phyloP scores from a whole-genome alignment of 2,329 filamentous ascomycete species.

The Penicillium sp. region DNA sequence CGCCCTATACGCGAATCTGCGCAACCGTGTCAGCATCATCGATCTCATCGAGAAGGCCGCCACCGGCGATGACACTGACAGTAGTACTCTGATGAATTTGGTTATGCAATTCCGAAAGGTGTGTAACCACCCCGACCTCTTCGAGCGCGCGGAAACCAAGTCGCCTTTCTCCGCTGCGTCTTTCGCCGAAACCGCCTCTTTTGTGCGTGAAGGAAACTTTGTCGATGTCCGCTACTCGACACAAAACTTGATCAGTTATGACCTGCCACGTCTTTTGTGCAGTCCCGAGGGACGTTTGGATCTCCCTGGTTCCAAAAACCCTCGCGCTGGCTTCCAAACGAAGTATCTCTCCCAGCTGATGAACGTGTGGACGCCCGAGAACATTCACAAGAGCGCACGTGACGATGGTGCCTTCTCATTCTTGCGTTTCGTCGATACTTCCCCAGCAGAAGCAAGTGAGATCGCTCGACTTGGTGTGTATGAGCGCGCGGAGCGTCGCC shows the following conservation, averaged over 20 bases:
- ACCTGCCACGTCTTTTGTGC: constrained; percentile 79
- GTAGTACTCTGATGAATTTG: constrained; percentile 95
- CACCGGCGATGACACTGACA: constrained; percentile 90
- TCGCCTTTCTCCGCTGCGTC: constrained; percentile 82
- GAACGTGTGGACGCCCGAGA: constrained; percentile 85
- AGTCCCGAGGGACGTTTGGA: constrained; percentile 75
- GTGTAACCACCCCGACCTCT: constrained; percentile 96
- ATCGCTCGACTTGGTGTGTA: constrained; percentile 72
- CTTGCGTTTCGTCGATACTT: constrained; percentile 81
- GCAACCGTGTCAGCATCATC: constrained; percentile 98
- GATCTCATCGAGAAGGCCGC: constrained; percentile 97
- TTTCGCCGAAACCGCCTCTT: constrained; percentile 94
- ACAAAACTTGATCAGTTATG: constrained; percentile 80
- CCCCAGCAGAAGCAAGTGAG: constrained; percentile 69
- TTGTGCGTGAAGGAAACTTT: constrained; percentile 81
- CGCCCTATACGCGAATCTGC: constrained; percentile 86
- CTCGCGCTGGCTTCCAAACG: constrained; percentile 73
- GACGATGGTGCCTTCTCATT: constrained; percentile 77
- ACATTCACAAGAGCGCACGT: constrained; percentile 66
- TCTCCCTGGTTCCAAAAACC: constrained; percentile 71
- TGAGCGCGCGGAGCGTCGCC: constrained; percentile 67
- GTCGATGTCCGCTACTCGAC: constrained; percentile 85
- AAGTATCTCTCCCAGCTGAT: constrained; percentile 78
- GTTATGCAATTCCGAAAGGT: constrained; percentile 99
- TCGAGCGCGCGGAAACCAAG: constrained; percentile 88